Base-by-base conservation (phyloP, 495 filamentous ascomycete genomes). In the Polyplosphaeria fusca region DNA sequence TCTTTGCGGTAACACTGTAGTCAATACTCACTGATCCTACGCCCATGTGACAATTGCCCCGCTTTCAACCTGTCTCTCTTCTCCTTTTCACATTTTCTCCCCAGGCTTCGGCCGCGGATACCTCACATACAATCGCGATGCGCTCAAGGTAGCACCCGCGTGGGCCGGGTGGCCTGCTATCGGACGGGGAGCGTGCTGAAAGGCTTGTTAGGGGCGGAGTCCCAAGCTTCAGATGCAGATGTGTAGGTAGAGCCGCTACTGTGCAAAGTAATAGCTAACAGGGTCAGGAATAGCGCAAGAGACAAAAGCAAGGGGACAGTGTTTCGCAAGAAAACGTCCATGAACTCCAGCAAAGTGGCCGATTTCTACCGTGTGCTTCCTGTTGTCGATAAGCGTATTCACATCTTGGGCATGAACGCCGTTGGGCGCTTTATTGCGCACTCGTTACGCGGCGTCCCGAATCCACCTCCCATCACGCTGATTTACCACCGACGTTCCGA, bases 351-450 rank as follows among this genome's bases (percentile, higher is more conserved):
- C n/a, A 32, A 40, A 22, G 37, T 60, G 12, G 32, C 62, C 25
- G 51, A 61, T 16, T 65, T 65, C 43, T 65, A 65, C 43, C 56
- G 62, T 26, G 26, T 16, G 37, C 45, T 49, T 28, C 47, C 57
- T 2, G 47, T 58, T 0, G 16, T 43, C 42, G 52, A 65, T 22
- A 37, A 43, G 24, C 38, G 62, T 0, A 82, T 86, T 45, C 77
- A 86, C 55, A 76, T 86, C 43, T 60, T 85, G 0, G 83, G 83
- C 5, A 47, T 78, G 16, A 82, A 82, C 39, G 83, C 76, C 64
- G 66, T 82, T 22, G 83, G 82, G 12, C 75, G 70, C 14, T 82
- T 86, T 45, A 73, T 85, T 45, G 82, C 82, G 11, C 82, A 86
- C 60, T 75, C 80, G 4, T 66, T 86, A 4, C 77, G 76, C 4